Percentiles rank a stretch among this genome's conserved stretches.
These are phyloP conservation scores for Phellopilus nigrolimitatus DNA, from an alignment of 1,284 basidiomycete genomes.

Conservation along the genomic window DNA sequence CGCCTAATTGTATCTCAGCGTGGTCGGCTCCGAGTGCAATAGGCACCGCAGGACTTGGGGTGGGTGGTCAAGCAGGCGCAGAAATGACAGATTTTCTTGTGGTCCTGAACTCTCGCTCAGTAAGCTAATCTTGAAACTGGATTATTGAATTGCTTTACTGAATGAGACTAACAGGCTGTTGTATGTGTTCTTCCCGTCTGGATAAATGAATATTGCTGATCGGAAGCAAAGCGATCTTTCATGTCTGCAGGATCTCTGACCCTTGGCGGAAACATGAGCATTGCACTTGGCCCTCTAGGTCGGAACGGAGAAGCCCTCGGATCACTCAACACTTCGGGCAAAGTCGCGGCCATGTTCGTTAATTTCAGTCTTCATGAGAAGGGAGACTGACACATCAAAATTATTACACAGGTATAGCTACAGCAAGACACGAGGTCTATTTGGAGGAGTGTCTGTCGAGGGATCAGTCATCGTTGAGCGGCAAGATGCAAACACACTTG, in stretches of 20 bases:
- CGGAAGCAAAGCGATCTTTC: conserved; percentile 67
- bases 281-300: conserved; percentile 92
- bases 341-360: conserved; percentile 84
- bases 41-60: conserved; percentile 89
- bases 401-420: conserved; percentile 72
- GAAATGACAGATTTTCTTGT: conserved; percentile 95
- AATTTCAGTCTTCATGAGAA: conserved; percentile 7
- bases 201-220: conserved; percentile 15
- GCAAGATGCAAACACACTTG: conserved; percentile 83
- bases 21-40: conserved; percentile 97
- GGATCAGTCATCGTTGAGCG: conserved; percentile 94
- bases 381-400: conserved; percentile 15
- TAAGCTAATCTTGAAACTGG: conserved; percentile 34
- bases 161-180: conserved; percentile 43
- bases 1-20: conserved; percentile 38
- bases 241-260: conserved; percentile 94
- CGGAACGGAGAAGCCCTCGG: conserved; percentile 93
- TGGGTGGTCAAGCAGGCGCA: conserved; percentile 80
- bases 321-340: conserved; percentile 81
- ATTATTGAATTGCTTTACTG: conserved; percentile 21
- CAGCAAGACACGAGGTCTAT: conserved; percentile 90
- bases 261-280: conserved; percentile 87
- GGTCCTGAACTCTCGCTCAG: conserved; percentile 80
- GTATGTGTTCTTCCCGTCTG: conserved; percentile 37
- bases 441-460: conserved; percentile 84